phyloP scores from a whole-genome alignment of 768 basidiomycete species.

The Dictyophora rubrovolvata region DNA sequence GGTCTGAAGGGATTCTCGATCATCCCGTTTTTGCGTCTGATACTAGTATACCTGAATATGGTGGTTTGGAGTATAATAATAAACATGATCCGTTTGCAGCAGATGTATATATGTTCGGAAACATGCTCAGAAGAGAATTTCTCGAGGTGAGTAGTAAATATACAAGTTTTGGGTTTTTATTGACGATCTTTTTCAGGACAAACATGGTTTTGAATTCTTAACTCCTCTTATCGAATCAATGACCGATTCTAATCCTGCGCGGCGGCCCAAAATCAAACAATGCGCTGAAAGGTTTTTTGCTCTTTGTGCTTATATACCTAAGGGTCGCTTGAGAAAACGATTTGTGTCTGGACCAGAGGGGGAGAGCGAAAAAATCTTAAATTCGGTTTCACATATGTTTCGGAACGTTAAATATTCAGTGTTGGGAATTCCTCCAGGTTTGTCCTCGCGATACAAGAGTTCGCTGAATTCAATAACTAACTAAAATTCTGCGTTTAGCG shows the following conservation, averaged over 20 bases:
- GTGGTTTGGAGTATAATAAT: not conserved
- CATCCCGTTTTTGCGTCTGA: not conserved
- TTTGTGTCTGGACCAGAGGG: not conserved
- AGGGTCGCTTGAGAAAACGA: not conserved
- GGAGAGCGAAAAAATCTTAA: not conserved
- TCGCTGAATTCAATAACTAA: not conserved
- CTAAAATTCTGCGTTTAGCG: too few relatives aligned
- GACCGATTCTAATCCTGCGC: not conserved
- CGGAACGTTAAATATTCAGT: not conserved
- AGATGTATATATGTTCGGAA: not conserved
- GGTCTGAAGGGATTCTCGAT: constrained; percentile 11
- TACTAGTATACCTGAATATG: not conserved
- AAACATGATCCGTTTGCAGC: not conserved
- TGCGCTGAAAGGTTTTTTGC: not conserved
- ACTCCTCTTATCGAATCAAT: not conserved
- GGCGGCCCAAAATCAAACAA: not conserved
- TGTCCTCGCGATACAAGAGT: not conserved
- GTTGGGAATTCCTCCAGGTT: not conserved
- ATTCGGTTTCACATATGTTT: not conserved
- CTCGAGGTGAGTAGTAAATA: not conserved
- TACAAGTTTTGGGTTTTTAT: not conserved
- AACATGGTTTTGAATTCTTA: not conserved
- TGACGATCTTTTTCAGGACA: not conserved
- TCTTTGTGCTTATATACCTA: not conserved
- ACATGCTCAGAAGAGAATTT: not conserved